Conservation (phyloP, 192 early-diverging fungal species). For the Jimgerdemannia lactiflua region DNA sequence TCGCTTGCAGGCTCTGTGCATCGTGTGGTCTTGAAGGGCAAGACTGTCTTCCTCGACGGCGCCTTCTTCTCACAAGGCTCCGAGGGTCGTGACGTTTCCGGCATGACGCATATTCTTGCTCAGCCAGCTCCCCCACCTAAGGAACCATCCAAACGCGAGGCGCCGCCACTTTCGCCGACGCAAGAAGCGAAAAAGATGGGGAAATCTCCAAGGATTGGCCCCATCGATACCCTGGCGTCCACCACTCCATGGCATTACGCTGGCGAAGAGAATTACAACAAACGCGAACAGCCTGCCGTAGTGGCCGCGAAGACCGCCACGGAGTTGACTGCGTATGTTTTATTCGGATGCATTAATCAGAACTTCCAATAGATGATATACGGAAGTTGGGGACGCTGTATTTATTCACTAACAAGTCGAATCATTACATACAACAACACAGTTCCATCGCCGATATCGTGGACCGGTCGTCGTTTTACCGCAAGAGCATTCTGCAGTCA, state of each 20-base stretch:
- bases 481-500: conserved; percentile 90
- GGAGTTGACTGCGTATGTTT: not conserved
- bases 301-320: not conserved
- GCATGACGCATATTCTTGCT: conserved; percentile 6
- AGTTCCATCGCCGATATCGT: conserved; percentile 50
- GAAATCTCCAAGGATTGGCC: not conserved
- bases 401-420: conserved; percentile 2
- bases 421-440: conserved; percentile 2
- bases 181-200: not conserved
- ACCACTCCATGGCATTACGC: not conserved
- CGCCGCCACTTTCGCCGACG: not conserved
- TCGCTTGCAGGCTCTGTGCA: conserved; percentile 70
- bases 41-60: conserved; percentile 88
- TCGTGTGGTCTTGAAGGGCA: conserved; percentile 87
- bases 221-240: not conserved
- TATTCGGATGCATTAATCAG: not conserved
- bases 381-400: not conserved
- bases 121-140: not conserved
- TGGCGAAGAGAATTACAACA: not conserved
- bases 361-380: conserved; percentile 7
- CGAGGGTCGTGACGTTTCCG: conserved; percentile 47
- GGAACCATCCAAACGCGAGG: not conserved
- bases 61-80: conserved; percentile 34
- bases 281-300: not conserved
- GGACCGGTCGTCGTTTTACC: conserved; percentile 81